Conservation (phyloP, 2,329 filamentous ascomycete genomes). For the Fusarium nematophilum region DNA sequence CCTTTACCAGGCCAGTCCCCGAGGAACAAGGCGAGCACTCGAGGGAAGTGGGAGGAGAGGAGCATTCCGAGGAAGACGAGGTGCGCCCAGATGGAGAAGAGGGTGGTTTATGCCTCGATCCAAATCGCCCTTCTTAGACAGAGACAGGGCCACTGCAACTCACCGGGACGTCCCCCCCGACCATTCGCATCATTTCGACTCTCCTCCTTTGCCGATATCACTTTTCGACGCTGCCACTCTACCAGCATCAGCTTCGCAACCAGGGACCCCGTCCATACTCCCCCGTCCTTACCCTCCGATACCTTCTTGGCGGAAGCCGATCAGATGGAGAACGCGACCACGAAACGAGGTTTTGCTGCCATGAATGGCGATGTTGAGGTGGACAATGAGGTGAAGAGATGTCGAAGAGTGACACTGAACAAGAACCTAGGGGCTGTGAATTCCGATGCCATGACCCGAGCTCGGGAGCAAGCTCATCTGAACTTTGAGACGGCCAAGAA, state of each 20-base stretch:
- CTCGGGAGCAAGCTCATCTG: background rate
- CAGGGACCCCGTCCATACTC: background rate
- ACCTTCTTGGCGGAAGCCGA: background rate
- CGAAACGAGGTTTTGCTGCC: background rate
- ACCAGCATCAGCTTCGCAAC: background rate
- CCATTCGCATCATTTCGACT: background rate
- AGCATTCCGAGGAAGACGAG: no score
- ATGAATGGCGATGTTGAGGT: background rate
- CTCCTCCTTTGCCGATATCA: no score
- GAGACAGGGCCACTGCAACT: no score
- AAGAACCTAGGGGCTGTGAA: background rate
- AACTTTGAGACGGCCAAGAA: background rate
- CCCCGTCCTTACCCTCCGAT: background rate
- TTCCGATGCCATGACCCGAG: background rate
- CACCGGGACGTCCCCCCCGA: background rate
- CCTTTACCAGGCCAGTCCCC: background rate
- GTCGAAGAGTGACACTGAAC: background rate
- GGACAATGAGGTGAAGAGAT: background rate
- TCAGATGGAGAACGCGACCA: background rate
- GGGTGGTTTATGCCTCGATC: no score
- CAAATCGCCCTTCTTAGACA: background rate
- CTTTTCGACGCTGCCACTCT: no score
- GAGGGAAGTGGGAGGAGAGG: no score
- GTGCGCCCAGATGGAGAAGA: no score
- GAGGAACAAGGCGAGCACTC: background rate